Evolutionary conservation across 768 basidiomycete species (phyloP), one percentile per base, ranked within the genome.

Genomic region (Lactarius trivialis): DNA sequence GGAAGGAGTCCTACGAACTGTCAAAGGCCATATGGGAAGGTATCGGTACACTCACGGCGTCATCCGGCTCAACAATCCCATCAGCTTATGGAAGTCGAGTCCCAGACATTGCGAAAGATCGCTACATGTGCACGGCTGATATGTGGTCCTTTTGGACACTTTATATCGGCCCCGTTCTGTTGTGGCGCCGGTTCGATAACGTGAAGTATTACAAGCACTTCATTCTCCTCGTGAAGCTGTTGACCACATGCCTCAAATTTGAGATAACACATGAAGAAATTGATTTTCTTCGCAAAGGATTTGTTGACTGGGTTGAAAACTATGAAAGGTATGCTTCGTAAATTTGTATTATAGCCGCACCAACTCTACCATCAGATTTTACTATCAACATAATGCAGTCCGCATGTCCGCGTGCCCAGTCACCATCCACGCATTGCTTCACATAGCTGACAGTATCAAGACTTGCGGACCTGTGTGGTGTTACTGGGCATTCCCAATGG

Each of bases 301-400:
- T 70, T 17, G 66, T 76, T 62, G 79, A 82, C 1, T 79, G 78
- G 78, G 77, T 79, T 2, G 19, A 65, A 33, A 56, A 71, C 8
- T 81, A 75, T 53, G 77, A 81, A 70, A 60, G 56, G 77, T 78
- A 56, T 43, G 73, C 66, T n/a, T 24, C 17, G 8, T n/a, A 17
- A 2, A 24, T 49, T n/a, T 41, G 39, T n/a, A 41, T 21, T 7
- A 11, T 15, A 17, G 7, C 30, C 1, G 32, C 11, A 14, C 60
- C n/a, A n/a, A 19, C 51, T 7, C 7, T n/a, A 15, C 26, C 19
- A 19, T 41, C 39, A 60, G 60, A 17, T 21, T 60, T 8, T 76
- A 74, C 41, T 75, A 76, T 57, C 71, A 75, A 43, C 48, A 65
- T 19, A 26, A 68, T 26, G 65, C 68, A 0, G 12, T 52, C 1